A percentile compares a stretch with the other conserved stretches of the same genome.
Conservation (phyloP, 331 rosid species). For the Saraca asoca region DNA sequence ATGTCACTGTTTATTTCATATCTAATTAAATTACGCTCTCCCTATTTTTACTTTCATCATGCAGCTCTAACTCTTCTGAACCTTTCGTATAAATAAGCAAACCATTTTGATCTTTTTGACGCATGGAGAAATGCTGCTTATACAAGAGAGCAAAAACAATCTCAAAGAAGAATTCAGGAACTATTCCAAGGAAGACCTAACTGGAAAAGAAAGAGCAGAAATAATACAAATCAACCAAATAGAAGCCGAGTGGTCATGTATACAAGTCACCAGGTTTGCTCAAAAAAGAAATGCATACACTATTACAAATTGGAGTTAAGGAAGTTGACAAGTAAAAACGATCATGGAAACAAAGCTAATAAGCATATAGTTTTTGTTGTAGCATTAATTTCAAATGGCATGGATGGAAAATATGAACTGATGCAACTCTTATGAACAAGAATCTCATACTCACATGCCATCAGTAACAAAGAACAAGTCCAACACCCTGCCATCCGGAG, state of each 20-base stretch:
- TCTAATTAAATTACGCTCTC: background rate
- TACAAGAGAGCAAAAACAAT: too few relatives aligned
- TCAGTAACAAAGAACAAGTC: slow-evolving; percentile 82
- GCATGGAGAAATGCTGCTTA: too few relatives aligned
- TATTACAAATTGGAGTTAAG: background rate
- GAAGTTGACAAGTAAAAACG: background rate
- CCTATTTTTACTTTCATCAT: background rate
- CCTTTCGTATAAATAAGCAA: too few relatives aligned
- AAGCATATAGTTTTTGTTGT: background rate
- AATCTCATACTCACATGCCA: slow-evolving; percentile 61
- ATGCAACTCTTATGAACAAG: slow-evolving; percentile 2
- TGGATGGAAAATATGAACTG: background rate
- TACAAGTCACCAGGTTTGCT: too few relatives aligned
- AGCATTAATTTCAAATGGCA: background rate
- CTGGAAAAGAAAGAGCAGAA: background rate
- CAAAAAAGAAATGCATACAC: background rate
- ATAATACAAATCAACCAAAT: background rate
- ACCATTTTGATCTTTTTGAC: too few relatives aligned
- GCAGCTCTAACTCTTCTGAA: background rate
- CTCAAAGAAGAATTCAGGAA: too few relatives aligned
- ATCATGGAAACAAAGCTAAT: background rate
- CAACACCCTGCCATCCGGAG: slow-evolving; percentile 84
- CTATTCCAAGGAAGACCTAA: too few relatives aligned
- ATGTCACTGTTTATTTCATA: background rate
- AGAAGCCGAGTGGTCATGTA: background rate